Evolutionary conservation across 225 moss, liverwort and hornwort species (phyloP), one percentile per base, ranked within the genome.

Genomic region (Polytrichum commune): DNA sequence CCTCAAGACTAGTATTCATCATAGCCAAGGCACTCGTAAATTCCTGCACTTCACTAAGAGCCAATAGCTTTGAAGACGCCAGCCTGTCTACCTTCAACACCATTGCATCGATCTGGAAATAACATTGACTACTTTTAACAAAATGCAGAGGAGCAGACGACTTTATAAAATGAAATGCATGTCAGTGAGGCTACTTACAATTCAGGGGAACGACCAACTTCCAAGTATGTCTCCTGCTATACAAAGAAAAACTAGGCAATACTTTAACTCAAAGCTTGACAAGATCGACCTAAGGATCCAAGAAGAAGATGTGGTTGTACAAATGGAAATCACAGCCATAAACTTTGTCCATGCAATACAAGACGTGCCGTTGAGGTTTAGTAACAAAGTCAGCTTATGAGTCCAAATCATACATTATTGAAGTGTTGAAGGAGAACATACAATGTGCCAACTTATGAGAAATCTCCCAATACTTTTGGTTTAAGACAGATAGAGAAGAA

Each of bases 31-130:
- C 77, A 70, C 75, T 63, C n/a, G 70, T 16, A 35, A 84, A 73
- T 27, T 9, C 63, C 65, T 72, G 66, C 66, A 84, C 73, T 28
- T 75, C 78, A 19, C 60, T 72, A 75, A 53, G 46, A 60, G 56
- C 75, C 27, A 84, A 22, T 23, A 64, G 76, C 54, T 78, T 70
- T 28, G 73, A 78, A 5, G 68, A 69, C 63, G 72, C 72, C 33
- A 84, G 73, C 67, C 62, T 78, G 67, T 85, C 76, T 67, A 85
- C 69, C 67, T 78, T 73, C 78, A 78, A 61, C 35, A 81, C 70
- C 55, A 68, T 73, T 30, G 72, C 38, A 30, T 81, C 80, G 63
- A 84, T 81, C 77, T 84, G 65, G 55, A 75, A 38, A 63, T 23
- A 24, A 70, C 56, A 55, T 55, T 13, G 13, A 4, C 46, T 4